Evolutionary conservation across 495 filamentous ascomycete species (phyloP).

Genomic region (Hapsidospora chrysogenum): DNA sequence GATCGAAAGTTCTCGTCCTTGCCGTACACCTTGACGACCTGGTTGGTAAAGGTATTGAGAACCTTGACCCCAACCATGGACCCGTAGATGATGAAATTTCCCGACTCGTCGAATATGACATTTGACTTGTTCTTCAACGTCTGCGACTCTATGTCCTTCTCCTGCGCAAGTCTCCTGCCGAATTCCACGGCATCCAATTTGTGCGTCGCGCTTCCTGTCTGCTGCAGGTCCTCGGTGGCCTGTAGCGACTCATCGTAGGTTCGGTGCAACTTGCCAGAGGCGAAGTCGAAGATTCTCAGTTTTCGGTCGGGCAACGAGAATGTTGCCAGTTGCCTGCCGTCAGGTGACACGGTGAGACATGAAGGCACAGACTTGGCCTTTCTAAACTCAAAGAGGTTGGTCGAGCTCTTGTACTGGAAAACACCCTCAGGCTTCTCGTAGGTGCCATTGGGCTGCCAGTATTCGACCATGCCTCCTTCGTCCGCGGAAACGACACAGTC

Average conservation of each 20-base stretch:
- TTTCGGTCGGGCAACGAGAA: conserved; percentile 89
- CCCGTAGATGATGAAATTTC: conserved; percentile 87
- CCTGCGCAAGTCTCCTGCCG: conserved; percentile 70
- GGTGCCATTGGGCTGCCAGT: conserved; percentile 66
- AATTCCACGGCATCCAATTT: conserved; percentile 83
- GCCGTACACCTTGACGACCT: conserved; percentile 72
- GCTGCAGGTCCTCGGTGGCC: conserved; percentile 84
- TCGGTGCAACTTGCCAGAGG: conserved; percentile 69
- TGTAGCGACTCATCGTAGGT: conserved; percentile 87
- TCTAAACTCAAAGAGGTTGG: conserved; percentile 91
- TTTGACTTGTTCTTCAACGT: conserved; percentile 56
- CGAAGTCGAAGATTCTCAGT: conserved; percentile 84
- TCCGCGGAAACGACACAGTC: conserved; percentile 85
- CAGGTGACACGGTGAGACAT: conserved; percentile 74
- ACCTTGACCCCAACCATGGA: conserved; percentile 84
- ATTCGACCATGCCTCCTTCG: conserved; percentile 88
- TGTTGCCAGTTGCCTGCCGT: conserved; percentile 69
- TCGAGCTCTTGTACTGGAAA: conserved; percentile 81
- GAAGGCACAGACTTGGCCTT: conserved; percentile 78
- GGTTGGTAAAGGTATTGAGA: conserved; percentile 86
- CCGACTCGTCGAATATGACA: conserved; percentile 88
- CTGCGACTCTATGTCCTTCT: conserved; percentile 62
- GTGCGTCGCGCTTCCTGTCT: conserved; percentile 64
- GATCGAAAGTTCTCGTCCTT: conserved; percentile 77
- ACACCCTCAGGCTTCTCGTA: conserved; percentile 90